Base-by-base conservation (phyloP, 768 basidiomycete genomes). In the Austroboletus eburneus region DNA sequence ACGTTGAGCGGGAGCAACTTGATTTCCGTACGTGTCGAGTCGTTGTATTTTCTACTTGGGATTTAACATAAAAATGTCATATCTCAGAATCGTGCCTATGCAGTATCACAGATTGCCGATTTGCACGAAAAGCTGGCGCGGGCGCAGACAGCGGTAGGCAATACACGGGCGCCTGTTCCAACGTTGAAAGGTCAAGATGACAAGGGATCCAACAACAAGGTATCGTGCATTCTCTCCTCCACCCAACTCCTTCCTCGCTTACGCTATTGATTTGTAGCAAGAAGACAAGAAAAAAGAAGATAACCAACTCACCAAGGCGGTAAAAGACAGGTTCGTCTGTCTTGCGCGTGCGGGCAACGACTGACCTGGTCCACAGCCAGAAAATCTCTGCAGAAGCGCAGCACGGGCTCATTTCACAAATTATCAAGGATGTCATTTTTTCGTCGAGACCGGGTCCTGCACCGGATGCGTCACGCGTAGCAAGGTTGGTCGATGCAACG, bases 1-100 rank as follows among this genome's bases (percentile, higher is more conserved):
- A 99, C 96, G 3, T 74, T 99, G 32, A 91, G 89, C 57, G 90
- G 91, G 61, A 95, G 91, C 60, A 87, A 93, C 5, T 66, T 98
- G 39, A 87, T 97, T 42, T 92, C 92, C 18, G 95, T 97, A 47
- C 24, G 83, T 65, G 4, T 6, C 16, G n/a, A n/a, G n/a, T n/a
- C n/a, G n/a, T n/a, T n/a, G n/a, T n/a, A n/a, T n/a, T n/a, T n/a
- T n/a, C n/a, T n/a, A n/a, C 6, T 17, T 25, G 4, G n/a, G n/a
- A 4, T 34, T n/a, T 13, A 34, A 13, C 14, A 14, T 5, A 5
- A 34, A 6, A 6, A 34, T 13, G 33, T 34, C 33, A 9, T 8
- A 16, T 34, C 16, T 12, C 56, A 99, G 95, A 97, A 96, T 57
- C 86, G 92, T 32, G 86, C 87, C 45, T 98, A 97, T 64, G 86